Evolutionary conservation across 2,329 filamentous ascomycete species (phyloP).

Genomic region (Diaporthe longicolla): DNA sequence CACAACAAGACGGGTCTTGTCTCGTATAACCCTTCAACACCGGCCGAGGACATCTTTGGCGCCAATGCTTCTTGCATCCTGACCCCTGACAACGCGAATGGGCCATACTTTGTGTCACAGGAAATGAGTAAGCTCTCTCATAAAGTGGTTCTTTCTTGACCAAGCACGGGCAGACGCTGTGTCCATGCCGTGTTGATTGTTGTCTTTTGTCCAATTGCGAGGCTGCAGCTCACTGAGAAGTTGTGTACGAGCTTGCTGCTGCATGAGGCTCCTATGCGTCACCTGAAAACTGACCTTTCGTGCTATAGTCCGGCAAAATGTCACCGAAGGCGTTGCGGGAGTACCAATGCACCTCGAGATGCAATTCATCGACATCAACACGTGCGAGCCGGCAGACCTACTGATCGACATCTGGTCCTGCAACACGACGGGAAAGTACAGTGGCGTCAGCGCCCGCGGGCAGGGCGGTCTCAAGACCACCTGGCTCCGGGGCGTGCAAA

Average conservation of each 20-base stretch:
- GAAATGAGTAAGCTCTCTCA: constrained; percentile 12
- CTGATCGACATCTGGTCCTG: constrained; percentile 63
- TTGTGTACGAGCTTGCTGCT: too few species aligned
- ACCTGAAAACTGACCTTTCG: constrained; percentile 50
- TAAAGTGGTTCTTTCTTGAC: too few species aligned
- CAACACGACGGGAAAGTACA: constrained; percentile 62
- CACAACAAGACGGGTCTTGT: constrained; percentile 55
- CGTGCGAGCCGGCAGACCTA: constrained; percentile 57
- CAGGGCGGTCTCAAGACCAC: constrained; percentile 52
- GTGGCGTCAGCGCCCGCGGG: constrained; percentile 50
- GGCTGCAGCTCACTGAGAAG: background rate
- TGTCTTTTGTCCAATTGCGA: background rate
- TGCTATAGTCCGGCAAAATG: constrained; percentile 54
- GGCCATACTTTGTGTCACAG: constrained; percentile 58
- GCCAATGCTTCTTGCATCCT: constrained; percentile 60
- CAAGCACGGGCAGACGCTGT: background rate
- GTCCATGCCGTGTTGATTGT: too few species aligned
- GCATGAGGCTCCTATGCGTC: too few species aligned
- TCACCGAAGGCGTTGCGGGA: constrained; percentile 57
- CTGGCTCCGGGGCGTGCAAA: constrained; percentile 63
- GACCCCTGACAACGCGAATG: constrained; percentile 58
- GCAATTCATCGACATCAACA: constrained; percentile 62
- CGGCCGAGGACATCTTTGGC: constrained; percentile 53
- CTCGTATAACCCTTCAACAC: constrained; percentile 51
- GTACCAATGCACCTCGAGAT: constrained; percentile 59